phyloP scores from a whole-genome alignment of 352 stramenopile genomes.

The Globisporangium megalacanthum region DNA sequence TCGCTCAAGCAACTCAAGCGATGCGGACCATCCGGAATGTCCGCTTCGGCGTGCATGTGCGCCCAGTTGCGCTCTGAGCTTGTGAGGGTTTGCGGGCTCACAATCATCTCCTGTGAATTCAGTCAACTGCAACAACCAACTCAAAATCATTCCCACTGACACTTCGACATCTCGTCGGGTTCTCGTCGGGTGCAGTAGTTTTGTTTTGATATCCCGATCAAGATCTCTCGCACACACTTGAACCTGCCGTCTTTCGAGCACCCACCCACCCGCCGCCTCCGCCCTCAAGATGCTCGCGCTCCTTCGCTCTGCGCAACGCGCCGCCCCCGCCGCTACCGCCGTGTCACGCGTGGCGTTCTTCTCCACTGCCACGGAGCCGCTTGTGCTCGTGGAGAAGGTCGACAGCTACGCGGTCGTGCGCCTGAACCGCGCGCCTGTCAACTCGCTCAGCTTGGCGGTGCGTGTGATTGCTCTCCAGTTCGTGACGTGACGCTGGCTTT shows the following conservation, averaged over 20 bases:
- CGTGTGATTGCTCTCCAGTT: not conserved
- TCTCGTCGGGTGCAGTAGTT: no score
- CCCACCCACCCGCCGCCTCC: not conserved
- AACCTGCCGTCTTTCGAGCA: not conserved
- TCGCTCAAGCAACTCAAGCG: no score
- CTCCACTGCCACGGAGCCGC: constrained; percentile 30
- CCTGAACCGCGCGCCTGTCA: constrained; percentile 74
- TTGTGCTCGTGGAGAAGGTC: constrained; percentile 69
- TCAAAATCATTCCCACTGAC: no score
- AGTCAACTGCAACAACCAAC: no score
- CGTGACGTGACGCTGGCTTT: no score
- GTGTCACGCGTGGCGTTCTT: constrained; percentile 15
- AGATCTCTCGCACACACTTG: not conserved
- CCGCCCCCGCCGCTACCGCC: not conserved
- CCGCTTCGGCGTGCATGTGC: no score
- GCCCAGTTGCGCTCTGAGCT: no score
- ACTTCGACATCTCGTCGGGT: no score
- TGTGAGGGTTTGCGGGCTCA: no score
- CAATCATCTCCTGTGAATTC: no score
- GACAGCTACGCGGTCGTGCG: constrained; percentile 75
- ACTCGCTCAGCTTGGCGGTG: constrained; percentile 75
- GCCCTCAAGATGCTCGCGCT: constrained; percentile 10
- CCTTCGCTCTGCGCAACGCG: constrained; percentile 6
- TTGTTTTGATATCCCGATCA: not conserved
- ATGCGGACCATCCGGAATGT: no score